Percentiles rank a stretch among this genome's conserved stretches.
phyloP scores from a whole-genome alignment of 306 rosid species.

The Vigna unguiculata region DNA sequence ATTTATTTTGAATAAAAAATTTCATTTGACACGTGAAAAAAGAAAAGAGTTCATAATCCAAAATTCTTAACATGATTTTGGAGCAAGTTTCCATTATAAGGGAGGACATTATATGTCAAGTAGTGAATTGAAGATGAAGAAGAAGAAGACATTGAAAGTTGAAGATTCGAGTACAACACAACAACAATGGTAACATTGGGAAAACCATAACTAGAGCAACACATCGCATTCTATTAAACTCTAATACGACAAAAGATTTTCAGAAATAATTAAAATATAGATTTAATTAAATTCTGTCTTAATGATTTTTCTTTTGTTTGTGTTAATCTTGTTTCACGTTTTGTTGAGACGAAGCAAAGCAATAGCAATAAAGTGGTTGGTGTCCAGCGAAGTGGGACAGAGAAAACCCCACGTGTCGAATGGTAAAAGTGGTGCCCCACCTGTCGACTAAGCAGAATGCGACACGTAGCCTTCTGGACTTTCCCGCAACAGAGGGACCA shows the following conservation, averaged over 20 bases:
- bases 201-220: neutral
- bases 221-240: neutral
- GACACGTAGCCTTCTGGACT: constrained; percentile 34
- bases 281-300: too few relatives aligned
- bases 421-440: constrained; percentile 44
- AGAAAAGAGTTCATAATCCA: too few relatives aligned
- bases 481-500: constrained; percentile 32
- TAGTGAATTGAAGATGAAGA: neutral
- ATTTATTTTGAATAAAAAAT: too few relatives aligned
- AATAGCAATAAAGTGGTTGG: constrained; percentile 27
- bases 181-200: constrained; percentile 7
- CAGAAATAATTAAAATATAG: too few relatives aligned
- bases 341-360: constrained; percentile 14
- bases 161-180: neutral
- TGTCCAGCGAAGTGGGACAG: constrained; percentile 24
- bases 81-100: neutral
- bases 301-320: neutral
- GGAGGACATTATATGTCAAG: neutral
- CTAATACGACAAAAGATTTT: neutral
- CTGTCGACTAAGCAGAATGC: neutral
- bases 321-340: constrained; percentile 34
- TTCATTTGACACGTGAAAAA: too few relatives aligned
- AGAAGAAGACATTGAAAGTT: constrained; percentile 9
- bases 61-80: neutral
- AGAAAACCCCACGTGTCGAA: constrained; percentile 42